Base-by-base conservation (phyloP, 2,329 filamentous ascomycete species). In the Beauveria varroae region DNA sequence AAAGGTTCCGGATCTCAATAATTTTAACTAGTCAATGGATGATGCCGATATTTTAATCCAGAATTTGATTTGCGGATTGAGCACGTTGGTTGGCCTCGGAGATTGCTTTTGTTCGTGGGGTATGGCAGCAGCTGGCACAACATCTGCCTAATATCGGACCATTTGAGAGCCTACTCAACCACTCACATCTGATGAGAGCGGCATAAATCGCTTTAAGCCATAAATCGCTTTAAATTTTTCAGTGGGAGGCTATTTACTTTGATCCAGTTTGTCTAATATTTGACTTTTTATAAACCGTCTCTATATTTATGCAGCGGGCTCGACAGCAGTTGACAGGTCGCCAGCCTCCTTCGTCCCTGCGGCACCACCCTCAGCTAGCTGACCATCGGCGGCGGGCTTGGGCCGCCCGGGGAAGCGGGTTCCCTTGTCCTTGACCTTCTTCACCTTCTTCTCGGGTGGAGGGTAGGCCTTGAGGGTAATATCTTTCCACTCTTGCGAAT, bases 391-490 rank as follows among this genome's bases (percentile, higher is more conserved):
- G 18, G 58, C 30, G n/a, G 46, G 59, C 60, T 62, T 62, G 40
- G 61, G 61, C 5, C 56, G 54, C 18, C 82, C 83, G 0, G 86
- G 87, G 70, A 86, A 82, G 63, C 83, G 80, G 1, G 84, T 82
- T 1, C 90, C 89, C 75, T 88, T 87, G 68, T 93, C 85, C 81
- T 93, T 95, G 64, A 80, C 79, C 77, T 90, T 90, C 79, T 89
- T 89, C 67, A 83, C 85, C 76, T 91, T 89, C 78, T 91, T 87
- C 66, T 85, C 66, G 0, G 73, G 72, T 1, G 85, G 85, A 20
- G 95, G 95, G 81, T 98, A 99, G 34, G 93, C 95, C 72, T 88
- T 87, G 57, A 83, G 72, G 56, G 87, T 83, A 59, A 75, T 68
- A 8, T 75, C 75, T 76, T 96, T 88, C 92, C 92, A 98, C 69